A percentile compares a stretch with the other conserved stretches of the same genome.
These are phyloP conservation scores for Aeschynomene evenia DNA, from an alignment of 306 rosid genomes.

Conservation along the genomic window DNA sequence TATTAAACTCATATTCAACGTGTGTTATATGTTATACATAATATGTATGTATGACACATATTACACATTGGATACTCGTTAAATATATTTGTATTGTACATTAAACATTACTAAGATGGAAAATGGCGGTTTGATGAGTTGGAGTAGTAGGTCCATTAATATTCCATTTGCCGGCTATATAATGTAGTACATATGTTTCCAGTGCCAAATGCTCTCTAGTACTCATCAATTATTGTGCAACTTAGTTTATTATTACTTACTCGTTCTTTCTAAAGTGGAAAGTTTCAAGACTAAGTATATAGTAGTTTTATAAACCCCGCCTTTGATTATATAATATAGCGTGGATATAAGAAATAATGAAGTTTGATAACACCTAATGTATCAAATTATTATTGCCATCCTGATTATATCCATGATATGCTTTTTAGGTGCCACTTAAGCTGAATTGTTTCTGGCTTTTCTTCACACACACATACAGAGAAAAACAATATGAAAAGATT, in stretches of 20 bases:
- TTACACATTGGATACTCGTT: too few species aligned
- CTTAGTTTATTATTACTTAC: background rate
- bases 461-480: background rate
- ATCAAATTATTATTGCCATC: conserved; percentile 6
- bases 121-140: background rate
- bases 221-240: background rate
- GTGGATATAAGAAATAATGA: background rate
- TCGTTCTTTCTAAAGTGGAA: background rate
- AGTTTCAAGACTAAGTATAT: background rate
- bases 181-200: background rate
- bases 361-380: background rate
- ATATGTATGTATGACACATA: too few species aligned
- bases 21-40: too few species aligned
- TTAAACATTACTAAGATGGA: too few species aligned
- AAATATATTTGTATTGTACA: too few species aligned
- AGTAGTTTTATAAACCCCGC: conserved; percentile 3
- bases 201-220: background rate
- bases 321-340: background rate
- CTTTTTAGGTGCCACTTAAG: background rate
- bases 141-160: conserved; percentile 13
- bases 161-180: conserved; percentile 28
- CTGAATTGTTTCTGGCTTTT: background rate
- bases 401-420: background rate
- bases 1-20: too few species aligned
- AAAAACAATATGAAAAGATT: background rate